Conservation (phyloP, 306 rosid species). For the Trichosanthes truncata region DNA sequence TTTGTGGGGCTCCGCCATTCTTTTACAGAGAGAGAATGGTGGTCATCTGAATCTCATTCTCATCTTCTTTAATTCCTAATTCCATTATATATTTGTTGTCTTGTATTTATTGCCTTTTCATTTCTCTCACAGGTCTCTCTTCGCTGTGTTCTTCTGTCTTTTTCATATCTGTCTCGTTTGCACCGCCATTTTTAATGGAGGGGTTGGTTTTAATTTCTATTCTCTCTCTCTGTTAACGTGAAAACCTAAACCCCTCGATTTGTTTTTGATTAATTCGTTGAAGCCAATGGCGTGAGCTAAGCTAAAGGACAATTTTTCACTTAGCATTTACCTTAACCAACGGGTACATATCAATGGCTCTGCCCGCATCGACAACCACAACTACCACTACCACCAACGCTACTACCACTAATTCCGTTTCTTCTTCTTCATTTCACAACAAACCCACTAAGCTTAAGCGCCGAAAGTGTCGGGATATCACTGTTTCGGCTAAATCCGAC, state of each 20-base stretch:
- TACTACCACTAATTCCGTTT: slow-evolving; percentile 17
- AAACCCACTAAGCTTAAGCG: slow-evolving; percentile 62
- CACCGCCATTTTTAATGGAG: slow-evolving; percentile 44
- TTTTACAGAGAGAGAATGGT: background rate
- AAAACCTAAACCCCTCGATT: background rate
- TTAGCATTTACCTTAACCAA: background rate
- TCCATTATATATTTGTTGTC: background rate
- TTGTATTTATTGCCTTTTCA: background rate
- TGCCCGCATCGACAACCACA: slow-evolving; percentile 23
- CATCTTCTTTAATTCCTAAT: background rate
- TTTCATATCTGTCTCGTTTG: slow-evolving; percentile 36
- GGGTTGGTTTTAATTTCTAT: background rate
- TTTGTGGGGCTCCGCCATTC: too few species aligned
- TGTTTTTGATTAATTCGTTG: slow-evolving; percentile 7
- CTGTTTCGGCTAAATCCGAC: slow-evolving; percentile 20
- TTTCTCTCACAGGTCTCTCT: background rate
- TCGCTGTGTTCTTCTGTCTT: slow-evolving; percentile 6
- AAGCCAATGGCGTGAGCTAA: slow-evolving; percentile 23
- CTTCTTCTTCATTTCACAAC: slow-evolving; percentile 33
- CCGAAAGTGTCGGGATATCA: slow-evolving; percentile 45
- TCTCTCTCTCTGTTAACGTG: background rate
- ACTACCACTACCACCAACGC: slow-evolving; percentile 9
- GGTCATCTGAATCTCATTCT: background rate
- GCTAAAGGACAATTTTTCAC: slow-evolving; percentile 35
- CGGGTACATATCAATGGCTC: slow-evolving; percentile 40